phyloP scores from a whole-genome alignment of 768 basidiomycete genomes.

The Inosperma sp. region DNA sequence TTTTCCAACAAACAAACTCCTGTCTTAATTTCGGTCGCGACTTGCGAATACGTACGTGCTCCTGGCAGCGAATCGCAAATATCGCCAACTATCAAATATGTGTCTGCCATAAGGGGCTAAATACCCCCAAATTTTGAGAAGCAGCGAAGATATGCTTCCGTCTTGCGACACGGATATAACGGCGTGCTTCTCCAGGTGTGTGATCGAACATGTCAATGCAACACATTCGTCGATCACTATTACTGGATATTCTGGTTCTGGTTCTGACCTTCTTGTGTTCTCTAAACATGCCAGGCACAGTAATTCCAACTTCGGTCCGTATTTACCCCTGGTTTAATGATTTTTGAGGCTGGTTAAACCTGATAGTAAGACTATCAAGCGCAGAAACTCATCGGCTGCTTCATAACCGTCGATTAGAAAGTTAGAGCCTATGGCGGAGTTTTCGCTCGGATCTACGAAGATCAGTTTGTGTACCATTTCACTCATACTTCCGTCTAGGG shows the following conservation, averaged over 20 bases:
- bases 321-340: too few species aligned
- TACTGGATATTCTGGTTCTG: too few species aligned
- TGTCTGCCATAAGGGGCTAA: conserved; percentile 1
- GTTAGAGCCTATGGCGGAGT: not conserved
- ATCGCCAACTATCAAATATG: conserved; percentile 1
- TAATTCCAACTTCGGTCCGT: too few species aligned
- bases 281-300: too few species aligned
- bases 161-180: conserved; percentile 10
- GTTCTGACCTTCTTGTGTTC: too few species aligned
- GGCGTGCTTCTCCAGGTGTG: not conserved
- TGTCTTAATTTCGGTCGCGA: not conserved
- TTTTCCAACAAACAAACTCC: not conserved
- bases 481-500: too few species aligned
- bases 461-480: too few species aligned
- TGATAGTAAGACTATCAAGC: too few species aligned
- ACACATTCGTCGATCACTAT: too few species aligned
- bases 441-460: not conserved
- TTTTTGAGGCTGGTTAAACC: too few species aligned
- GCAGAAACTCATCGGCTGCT: too few species aligned
- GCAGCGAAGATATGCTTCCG: not conserved
- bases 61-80: conserved; percentile 1
- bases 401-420: too few species aligned
- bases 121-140: not conserved
- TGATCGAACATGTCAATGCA: conserved; percentile 1
- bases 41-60: not conserved